Conservation (phyloP, 2,329 filamentous ascomycete species). For the Cordyceps fumosorosea region DNA sequence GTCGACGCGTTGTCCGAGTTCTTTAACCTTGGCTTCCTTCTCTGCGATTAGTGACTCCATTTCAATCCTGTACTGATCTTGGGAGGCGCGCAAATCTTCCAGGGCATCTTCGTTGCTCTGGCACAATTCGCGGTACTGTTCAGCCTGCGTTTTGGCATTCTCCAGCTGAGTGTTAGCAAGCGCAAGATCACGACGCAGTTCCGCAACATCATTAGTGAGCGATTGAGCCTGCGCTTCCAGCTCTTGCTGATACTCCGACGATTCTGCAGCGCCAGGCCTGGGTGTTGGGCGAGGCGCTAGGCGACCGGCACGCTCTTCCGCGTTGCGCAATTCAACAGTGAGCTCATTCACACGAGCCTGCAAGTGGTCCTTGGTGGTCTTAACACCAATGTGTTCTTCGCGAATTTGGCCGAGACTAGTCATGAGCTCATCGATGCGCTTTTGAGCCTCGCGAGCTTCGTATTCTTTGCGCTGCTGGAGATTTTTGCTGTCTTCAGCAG, state of each 20-base stretch:
- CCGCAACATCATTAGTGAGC: conserved; percentile 72
- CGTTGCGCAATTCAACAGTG: conserved; percentile 77
- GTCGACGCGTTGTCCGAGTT: conserved; percentile 76
- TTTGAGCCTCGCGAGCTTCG: conserved; percentile 80
- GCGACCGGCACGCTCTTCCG: conserved; percentile 78
- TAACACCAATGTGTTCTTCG: conserved; percentile 78
- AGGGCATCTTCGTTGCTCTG: conserved; percentile 84
- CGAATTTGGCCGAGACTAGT: conserved; percentile 71
- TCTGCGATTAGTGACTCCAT: conserved; percentile 68
- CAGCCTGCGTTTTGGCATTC: conserved; percentile 70
- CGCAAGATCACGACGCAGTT: conserved; percentile 82
- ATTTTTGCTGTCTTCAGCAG: conserved; percentile 80
- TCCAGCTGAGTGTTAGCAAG: conserved; percentile 74
- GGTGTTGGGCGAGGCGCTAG: conserved; percentile 74
- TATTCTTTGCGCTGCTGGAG: conserved; percentile 79
- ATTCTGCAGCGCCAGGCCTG: conserved; percentile 42
- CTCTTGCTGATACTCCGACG: conserved; percentile 41
- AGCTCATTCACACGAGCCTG: conserved; percentile 85
- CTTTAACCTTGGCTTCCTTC: conserved; percentile 72
- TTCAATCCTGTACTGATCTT: conserved; percentile 84
- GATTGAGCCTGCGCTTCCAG: conserved; percentile 65
- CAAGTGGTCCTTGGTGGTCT: conserved; percentile 83
- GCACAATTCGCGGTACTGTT: conserved; percentile 84
- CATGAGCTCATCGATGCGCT: conserved; percentile 87
- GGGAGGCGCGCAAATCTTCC: conserved; percentile 67